Base-by-base conservation (phyloP, 768 basidiomycete species). In the Lactifluus hygrophoroides region DNA sequence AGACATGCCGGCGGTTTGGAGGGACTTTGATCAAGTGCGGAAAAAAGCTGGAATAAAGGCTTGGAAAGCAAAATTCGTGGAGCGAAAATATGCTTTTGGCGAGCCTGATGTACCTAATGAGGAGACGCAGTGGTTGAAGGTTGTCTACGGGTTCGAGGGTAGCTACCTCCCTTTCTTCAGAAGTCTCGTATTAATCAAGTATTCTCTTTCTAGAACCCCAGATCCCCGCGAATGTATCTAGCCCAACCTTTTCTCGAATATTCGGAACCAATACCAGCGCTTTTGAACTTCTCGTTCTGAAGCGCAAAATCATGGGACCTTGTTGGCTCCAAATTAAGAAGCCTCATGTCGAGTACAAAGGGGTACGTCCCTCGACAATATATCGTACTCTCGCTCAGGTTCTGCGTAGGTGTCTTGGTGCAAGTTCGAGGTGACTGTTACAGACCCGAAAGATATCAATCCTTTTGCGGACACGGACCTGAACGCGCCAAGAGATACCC, bases 291-390 rank as follows among this genome's bases (percentile, higher is more conserved):
- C 80, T 99, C 19, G 94, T 94, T 2, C 65, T 98, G 46, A 98
- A 98, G 71, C 84, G 94, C 32, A 96, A 94, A 73, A 96, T 98
- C 57, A 97, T 97, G 94, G 96, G 96, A 0, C 94, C 96, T 0
- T 98, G 96, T 69, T 99, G 96, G 96, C 75, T 99, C 45, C 79
- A 86, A 56, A 80, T 99, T 61, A 86, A 87, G 72, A 80, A 86
- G 46, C 86, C 88, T 1, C 72, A 77, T 23, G 73, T 94, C 17
- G 89, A 88, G 49, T 73, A 84, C 65, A 86, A 90, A 71, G 89
- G 88, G 2, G 94, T 96, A 69, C 53, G 86, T 71, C 25, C 23
- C 6, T 57, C 32, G 14, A 38, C 54, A 51, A 13, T 5, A 43
- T 3, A 3, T 56, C 62, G 5, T 28, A 28, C 8, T 1, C 4